Evolutionary conservation across 2,329 filamentous ascomycete species (phyloP).

Genomic region (Ophiostoma ulmi): DNA sequence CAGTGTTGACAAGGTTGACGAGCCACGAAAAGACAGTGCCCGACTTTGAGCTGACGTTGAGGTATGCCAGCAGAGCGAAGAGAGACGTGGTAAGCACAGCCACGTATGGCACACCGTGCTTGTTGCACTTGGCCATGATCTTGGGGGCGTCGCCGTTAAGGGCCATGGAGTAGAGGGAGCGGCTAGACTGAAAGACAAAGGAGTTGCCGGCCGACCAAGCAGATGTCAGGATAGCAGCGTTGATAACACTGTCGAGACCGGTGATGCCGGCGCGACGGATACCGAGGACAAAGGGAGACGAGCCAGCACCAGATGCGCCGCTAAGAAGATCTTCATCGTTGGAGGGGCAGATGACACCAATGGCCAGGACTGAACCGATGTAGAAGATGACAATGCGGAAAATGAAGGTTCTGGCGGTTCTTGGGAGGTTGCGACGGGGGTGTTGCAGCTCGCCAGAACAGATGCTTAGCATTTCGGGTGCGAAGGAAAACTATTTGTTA

Average conservation of each 20-base stretch:
- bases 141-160: conserved; percentile 39
- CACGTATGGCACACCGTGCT: conserved; percentile 37
- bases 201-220: conserved; percentile 57
- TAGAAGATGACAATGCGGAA: conserved; percentile 81
- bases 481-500: neutral
- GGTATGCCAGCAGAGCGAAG: neutral
- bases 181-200: conserved; percentile 46
- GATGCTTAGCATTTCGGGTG: neutral
- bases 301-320: conserved; percentile 27
- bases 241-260: conserved; percentile 41
- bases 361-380: conserved; percentile 64
- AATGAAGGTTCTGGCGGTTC: conserved; percentile 74
- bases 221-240: conserved; percentile 53
- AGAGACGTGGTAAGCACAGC: conserved; percentile 34
- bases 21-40: conserved; percentile 38
- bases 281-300: conserved; percentile 35
- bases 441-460: neutral
- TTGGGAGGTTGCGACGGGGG: conserved; percentile 40
- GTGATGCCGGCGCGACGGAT: neutral
- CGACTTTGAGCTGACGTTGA: conserved; percentile 8
- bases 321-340: conserved; percentile 19
- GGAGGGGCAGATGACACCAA: conserved; percentile 71
- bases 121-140: conserved; percentile 34
- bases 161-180: conserved; percentile 39
- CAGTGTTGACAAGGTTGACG: conserved; percentile 40